Percentiles rank a stretch among this genome's conserved stretches.
Evolutionary conservation across 169 alveolate species (phyloP).

Genomic region (Plasmodium vivax): DNA sequence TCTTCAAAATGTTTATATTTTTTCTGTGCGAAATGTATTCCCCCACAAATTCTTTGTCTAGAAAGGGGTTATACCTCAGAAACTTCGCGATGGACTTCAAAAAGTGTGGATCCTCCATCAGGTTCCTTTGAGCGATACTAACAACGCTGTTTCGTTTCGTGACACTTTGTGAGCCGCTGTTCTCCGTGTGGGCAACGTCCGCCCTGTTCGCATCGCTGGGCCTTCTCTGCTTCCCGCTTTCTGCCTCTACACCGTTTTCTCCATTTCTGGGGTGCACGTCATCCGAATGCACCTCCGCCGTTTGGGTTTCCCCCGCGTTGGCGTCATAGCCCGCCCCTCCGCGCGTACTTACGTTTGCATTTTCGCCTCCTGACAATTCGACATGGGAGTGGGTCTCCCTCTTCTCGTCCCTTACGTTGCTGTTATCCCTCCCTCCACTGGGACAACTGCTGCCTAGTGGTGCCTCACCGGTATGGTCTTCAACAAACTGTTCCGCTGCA

Average conservation of each 20-base stretch:
- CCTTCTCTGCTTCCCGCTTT: neutral
- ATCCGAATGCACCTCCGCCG: neutral
- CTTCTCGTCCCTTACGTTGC: neutral
- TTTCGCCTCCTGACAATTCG: neutral
- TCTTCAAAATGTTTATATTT: slow-evolving; percentile 81
- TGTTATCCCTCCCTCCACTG: neutral
- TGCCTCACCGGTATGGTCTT: neutral
- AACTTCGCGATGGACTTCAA: slow-evolving; percentile 80
- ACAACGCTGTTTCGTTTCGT: neutral
- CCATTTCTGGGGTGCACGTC: neutral
- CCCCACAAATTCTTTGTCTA: slow-evolving; percentile 84
- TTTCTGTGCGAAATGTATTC: slow-evolving; percentile 84
- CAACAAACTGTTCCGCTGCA: neutral
- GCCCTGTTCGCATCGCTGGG: neutral
- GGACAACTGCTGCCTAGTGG: neutral
- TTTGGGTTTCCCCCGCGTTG: neutral
- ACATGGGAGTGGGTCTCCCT: neutral
- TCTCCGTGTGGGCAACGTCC: neutral
- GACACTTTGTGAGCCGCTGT: neutral
- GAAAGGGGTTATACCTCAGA: slow-evolving; percentile 78
- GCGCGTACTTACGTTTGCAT: neutral
- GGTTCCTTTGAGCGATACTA: slow-evolving; percentile 22
- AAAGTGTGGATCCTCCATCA: slow-evolving; percentile 75
- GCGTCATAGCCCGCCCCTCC: neutral
- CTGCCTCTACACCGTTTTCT: slow-evolving; percentile 8